phyloP scores from a whole-genome alignment of 2,329 filamentous ascomycete genomes.

The Cordyceps cicadae region DNA sequence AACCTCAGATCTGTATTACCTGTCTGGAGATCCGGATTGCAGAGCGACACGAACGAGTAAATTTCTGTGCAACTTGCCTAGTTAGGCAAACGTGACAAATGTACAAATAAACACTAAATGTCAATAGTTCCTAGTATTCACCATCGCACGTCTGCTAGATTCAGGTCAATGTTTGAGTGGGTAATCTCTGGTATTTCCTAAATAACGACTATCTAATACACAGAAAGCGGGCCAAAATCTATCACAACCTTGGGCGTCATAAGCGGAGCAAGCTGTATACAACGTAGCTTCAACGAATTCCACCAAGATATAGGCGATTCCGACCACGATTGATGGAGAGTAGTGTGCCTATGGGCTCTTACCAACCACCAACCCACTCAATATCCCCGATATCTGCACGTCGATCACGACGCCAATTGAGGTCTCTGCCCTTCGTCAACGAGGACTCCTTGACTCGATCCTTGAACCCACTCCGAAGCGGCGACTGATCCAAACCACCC shows the following conservation, averaged over 20 bases:
- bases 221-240: constrained; percentile 55
- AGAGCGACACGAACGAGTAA: background rate
- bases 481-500: constrained; percentile 40
- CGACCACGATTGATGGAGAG: constrained; percentile 54
- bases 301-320: constrained; percentile 24
- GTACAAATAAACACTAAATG: background rate
- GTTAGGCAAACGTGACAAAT: background rate
- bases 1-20: background rate
- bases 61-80: background rate
- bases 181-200: constrained; percentile 58
- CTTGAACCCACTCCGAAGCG: constrained; percentile 28
- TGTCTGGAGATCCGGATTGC: background rate
- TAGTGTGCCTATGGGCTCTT: constrained; percentile 35
- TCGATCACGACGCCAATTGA: constrained; percentile 54
- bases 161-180: constrained; percentile 39
- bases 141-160: background rate
- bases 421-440: constrained; percentile 51
- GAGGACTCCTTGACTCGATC: constrained; percentile 46
- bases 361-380: constrained; percentile 94
- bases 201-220: constrained; percentile 35
- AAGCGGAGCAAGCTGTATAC: constrained; percentile 8
- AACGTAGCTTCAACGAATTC: constrained; percentile 10
- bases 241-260: constrained; percentile 17
- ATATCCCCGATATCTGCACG: constrained; percentile 65
- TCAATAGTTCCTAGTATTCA: background rate